A percentile compares a stretch with the other conserved stretches of the same genome.
Conservation (phyloP, 352 stramenopile species). For the Phytophthora foliorum region DNA sequence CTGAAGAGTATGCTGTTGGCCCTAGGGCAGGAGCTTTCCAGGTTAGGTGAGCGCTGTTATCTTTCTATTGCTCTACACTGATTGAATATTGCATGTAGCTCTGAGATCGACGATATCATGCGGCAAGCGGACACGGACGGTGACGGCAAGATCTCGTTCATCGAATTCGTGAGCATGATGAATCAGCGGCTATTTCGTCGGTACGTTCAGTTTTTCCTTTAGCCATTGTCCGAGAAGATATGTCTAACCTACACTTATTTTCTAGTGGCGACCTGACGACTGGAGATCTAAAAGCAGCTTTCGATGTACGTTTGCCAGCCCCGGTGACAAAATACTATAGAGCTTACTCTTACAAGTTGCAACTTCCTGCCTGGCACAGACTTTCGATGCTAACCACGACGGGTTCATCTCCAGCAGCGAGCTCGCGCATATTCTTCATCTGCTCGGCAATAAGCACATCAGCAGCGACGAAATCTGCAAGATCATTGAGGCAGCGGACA, state of each 20-base stretch:
- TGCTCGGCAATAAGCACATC: slow-evolving; percentile 67
- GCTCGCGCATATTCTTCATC: slow-evolving; percentile 67
- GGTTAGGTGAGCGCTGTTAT: slow-evolving; percentile 29
- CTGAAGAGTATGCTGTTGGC: slow-evolving; percentile 59
- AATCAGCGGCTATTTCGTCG: slow-evolving; percentile 74
- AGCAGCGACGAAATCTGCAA: slow-evolving; percentile 54
- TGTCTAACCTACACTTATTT: neutral
- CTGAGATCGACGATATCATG: slow-evolving; percentile 79
- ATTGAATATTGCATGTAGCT: slow-evolving; percentile 31
- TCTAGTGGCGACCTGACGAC: slow-evolving; percentile 61
- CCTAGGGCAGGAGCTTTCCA: slow-evolving; percentile 64
- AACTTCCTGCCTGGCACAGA: slow-evolving; percentile 30
- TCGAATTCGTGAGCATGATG: slow-evolving; percentile 85
- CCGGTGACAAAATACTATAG: neutral
- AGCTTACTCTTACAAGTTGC: slow-evolving; percentile 1
- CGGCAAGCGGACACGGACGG: slow-evolving; percentile 67
- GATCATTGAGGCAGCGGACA: slow-evolving; percentile 81
- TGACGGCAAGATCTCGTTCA: slow-evolving; percentile 81
- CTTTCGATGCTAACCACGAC: slow-evolving; percentile 78
- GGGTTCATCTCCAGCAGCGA: slow-evolving; percentile 78
- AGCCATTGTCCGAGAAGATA: neutral
- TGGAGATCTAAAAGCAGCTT: slow-evolving; percentile 69
- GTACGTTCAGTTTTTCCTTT: slow-evolving; percentile 29
- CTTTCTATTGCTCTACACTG: neutral
- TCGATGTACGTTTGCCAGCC: slow-evolving; percentile 47